Conservation (phyloP, 1,284 basidiomycete species). For the Leccinum cinnamomeum region DNA sequence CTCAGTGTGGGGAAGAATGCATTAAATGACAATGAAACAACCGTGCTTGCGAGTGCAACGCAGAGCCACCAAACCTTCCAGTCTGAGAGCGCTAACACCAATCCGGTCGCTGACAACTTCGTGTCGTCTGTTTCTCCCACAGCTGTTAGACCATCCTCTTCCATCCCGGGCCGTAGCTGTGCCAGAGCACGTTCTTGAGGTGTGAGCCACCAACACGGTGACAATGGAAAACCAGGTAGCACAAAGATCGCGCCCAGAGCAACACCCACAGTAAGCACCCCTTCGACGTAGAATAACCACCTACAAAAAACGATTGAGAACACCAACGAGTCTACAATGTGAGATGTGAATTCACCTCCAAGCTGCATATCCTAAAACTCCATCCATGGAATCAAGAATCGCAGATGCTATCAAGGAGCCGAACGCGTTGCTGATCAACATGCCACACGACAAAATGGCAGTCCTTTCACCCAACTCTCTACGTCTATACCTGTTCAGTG, state of each 20-base stretch:
- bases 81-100: conserved; percentile 50
- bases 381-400: conserved; percentile 72
- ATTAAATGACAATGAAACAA: conserved; percentile 59
- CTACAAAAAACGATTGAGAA: conserved; percentile 5
- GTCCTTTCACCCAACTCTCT: conserved; percentile 71
- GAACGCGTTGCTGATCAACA: conserved; percentile 81
- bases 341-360: conserved; percentile 51
- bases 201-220: conserved; percentile 54
- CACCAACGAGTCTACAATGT: neutral
- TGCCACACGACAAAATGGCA: conserved; percentile 70
- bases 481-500: conserved; percentile 49
- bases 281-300: conserved; percentile 78
- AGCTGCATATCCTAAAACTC: conserved; percentile 65
- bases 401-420: conserved; percentile 77
- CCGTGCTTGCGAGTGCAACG: conserved; percentile 47
- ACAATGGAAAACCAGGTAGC: conserved; percentile 77
- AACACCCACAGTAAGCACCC: conserved; percentile 61
- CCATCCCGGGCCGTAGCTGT: conserved; percentile 56
- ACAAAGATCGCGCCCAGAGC: conserved; percentile 64
- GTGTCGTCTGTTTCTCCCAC: conserved; percentile 10
- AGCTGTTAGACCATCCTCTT: conserved; percentile 54
- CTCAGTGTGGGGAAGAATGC: conserved; percentile 55
- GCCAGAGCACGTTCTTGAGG: conserved; percentile 69
- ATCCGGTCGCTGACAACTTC: conserved; percentile 15
- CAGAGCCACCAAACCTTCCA: conserved; percentile 61